These are phyloP conservation scores for Haemoproteus tartakovskyi DNA, from an alignment of 169 alveolate species.

Conservation along the genomic window DNA sequence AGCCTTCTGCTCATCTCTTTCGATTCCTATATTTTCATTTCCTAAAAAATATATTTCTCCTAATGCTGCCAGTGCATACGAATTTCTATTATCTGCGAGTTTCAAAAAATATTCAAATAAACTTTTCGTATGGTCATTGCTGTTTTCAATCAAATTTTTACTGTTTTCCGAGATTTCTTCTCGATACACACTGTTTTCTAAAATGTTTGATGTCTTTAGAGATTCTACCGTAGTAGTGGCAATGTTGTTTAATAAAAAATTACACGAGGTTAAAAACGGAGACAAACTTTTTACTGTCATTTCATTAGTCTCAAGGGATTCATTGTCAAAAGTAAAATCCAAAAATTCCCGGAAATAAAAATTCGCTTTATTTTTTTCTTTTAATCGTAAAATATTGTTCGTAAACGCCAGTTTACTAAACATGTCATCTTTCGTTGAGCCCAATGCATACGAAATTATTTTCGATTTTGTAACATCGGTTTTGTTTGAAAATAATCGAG, in stretches of 20 bases:
- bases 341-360: conserved; percentile 22
- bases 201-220: background rate
- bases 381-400: conserved; percentile 45
- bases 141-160: conserved; percentile 42
- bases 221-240: conserved; percentile 50
- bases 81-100: conserved; percentile 64
- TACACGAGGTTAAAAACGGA: conserved; percentile 45
- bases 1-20: conserved; percentile 79
- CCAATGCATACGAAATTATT: conserved; percentile 51
- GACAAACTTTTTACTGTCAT: conserved; percentile 17
- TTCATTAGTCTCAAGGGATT: conserved; percentile 5
- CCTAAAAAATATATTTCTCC: conserved; percentile 84
- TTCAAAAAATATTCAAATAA: conserved; percentile 67
- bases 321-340: conserved; percentile 61
- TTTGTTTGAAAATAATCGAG: conserved; percentile 11
- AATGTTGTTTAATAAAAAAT: conserved; percentile 49
- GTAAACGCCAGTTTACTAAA: conserved; percentile 52
- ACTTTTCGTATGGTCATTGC: conserved; percentile 54
- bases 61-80: conserved; percentile 73
- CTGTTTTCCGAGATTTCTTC: conserved; percentile 9
- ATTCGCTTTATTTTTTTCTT: conserved; percentile 29
- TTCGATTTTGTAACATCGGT: conserved; percentile 39
- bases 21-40: conserved; percentile 75
- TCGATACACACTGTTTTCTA: conserved; percentile 20
- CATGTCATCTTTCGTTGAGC: conserved; percentile 53